Conservation (phyloP, 1,139 yeast genomes). For the Debaryomyces singareniensis region DNA sequence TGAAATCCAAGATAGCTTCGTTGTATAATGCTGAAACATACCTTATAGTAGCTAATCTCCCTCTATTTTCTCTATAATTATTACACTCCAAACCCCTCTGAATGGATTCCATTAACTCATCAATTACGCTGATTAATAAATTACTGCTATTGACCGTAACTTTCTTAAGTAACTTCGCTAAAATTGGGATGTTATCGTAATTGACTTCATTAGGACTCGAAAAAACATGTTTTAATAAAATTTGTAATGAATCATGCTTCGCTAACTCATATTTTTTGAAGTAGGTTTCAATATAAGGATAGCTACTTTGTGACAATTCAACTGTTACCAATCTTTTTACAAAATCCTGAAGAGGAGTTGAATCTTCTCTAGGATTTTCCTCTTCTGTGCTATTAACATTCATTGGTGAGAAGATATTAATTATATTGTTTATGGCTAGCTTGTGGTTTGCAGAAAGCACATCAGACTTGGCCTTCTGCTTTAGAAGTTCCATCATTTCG, state of each 20-base stretch:
- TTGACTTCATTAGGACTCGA: constrained; percentile 56
- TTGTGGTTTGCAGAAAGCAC: constrained; percentile 51
- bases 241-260: constrained; percentile 29
- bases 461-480: constrained; percentile 43
- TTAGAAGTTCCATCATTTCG: constrained; percentile 56
- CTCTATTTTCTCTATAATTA: constrained; percentile 54
- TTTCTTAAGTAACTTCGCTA: constrained; percentile 45
- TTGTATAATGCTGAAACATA: constrained; percentile 58
- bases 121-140: constrained; percentile 46
- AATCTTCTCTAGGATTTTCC: constrained; percentile 10
- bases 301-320: constrained; percentile 40
- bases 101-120: constrained; percentile 59
- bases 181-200: constrained; percentile 45
- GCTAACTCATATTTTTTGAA: constrained; percentile 35
- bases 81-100: constrained; percentile 62
- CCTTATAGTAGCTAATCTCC: constrained; percentile 54
- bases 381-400: constrained; percentile 13
- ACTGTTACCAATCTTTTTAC: constrained; percentile 42
- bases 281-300: constrained; percentile 28
- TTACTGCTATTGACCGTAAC: constrained; percentile 28
- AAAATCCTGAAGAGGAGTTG: constrained; percentile 39
- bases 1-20: constrained; percentile 38
- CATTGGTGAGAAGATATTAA: constrained; percentile 60
- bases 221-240: constrained; percentile 46
- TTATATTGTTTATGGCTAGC: constrained; percentile 54